Evolutionary conservation across 495 filamentous ascomycete species (phyloP), one percentile per base, ranked within the genome.

Genomic region (Penicillium tannophilum): DNA sequence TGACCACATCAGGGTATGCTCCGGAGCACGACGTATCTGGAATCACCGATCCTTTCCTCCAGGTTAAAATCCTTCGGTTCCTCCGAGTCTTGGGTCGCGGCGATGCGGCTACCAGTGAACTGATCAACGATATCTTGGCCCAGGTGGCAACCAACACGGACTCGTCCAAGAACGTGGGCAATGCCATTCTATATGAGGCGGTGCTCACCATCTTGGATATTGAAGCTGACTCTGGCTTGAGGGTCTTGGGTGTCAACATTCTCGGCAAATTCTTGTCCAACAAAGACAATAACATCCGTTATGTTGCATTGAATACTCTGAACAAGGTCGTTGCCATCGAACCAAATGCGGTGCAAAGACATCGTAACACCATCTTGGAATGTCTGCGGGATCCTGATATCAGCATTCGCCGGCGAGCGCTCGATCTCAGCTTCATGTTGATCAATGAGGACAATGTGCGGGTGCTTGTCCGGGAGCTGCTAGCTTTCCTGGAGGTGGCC

Each of bases 91-190:
- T 98, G 20, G 92, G 87, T 19, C 87, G 91, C 55, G 94, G 94
- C 43, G 92, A 98, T 76, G 79, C 87, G 24, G 83, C 91, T 56
- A 93, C 91, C 9, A 97, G 92, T 67, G 94, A 98, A 74, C 86
- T 95, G 69, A 97, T 98, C 75, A 98, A 98, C 73, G 94, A 98
- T 70, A 98, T 98, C 58, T 77, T 98, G 54, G 95, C 94, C 36
- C 95, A 98, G 79, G 94, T 98, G 53, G 94, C 94, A 45, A 97
- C 94, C 46, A 98, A 98, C 69, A 98, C 94, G 2, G 94, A 98
- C 64, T 92, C 94, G 0, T 92, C 93, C 30, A 98, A 98, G 80
- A 98, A 98, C 63, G 94, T 98, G 30, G 94, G 94, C 53, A 98
- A 98, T 70, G 89, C 94, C 6, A 98, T 98, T 59, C 83, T 98